These are phyloP conservation scores for Eucalyptus cloeziana DNA, from an alignment of 345 rosid species.

Conservation along the genomic window DNA sequence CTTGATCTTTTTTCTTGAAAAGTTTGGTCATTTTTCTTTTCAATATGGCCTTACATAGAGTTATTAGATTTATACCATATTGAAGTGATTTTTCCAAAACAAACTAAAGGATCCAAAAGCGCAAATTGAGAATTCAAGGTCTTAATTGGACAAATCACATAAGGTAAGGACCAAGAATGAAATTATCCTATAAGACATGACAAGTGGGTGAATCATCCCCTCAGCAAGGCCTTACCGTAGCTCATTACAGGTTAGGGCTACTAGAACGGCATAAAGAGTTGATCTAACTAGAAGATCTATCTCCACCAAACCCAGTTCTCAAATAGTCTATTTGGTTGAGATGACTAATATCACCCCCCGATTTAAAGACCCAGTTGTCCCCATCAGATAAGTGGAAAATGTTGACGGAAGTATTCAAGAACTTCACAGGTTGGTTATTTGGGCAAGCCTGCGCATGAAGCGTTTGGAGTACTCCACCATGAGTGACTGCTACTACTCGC, in stretches of 20 bases:
- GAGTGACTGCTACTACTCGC: conserved; percentile 52
- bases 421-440: conserved; percentile 15
- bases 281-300: conserved; percentile 49
- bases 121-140: not conserved
- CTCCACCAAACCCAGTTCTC: conserved; percentile 66
- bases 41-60: no score
- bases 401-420: conserved; percentile 57
- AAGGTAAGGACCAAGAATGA: not conserved
- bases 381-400: conserved; percentile 35
- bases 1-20: no score
- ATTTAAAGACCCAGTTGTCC: conserved; percentile 37
- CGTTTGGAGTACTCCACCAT: conserved; percentile 66
- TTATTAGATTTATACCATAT: no score
- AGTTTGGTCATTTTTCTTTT: no score
- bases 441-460: conserved; percentile 56
- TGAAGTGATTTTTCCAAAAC: no score
- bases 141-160: not conserved
- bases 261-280: not conserved
- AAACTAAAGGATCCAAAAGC: no score
- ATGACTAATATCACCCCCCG: conserved; percentile 19
- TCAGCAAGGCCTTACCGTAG: not conserved
- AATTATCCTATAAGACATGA: not conserved
- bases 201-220: not conserved
- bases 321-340: conserved; percentile 28
- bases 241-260: no score